Evolutionary conservation across 2,329 filamentous ascomycete species (phyloP).

Genomic region (Parafenestella ontariensis): DNA sequence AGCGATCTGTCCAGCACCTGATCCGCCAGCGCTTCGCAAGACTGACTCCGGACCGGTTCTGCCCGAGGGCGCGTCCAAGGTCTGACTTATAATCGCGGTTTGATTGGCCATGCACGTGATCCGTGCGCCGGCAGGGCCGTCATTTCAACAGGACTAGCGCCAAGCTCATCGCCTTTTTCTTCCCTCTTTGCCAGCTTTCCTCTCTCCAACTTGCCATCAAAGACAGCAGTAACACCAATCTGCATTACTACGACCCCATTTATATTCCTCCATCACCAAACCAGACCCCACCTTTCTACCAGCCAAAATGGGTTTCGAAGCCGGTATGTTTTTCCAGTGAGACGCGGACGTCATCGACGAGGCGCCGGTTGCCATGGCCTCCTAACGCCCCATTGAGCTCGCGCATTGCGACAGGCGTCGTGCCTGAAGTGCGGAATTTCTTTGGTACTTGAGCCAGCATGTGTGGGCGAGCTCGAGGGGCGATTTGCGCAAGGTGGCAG

Average conservation of each 20-base stretch:
- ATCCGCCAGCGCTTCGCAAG: slow-evolving; percentile 11
- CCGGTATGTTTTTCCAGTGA: slow-evolving; percentile 42
- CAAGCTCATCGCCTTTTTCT: slow-evolving; percentile 28
- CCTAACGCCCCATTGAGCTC: slow-evolving; percentile 32
- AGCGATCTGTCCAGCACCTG: not conserved
- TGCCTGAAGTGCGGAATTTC: slow-evolving; percentile 9
- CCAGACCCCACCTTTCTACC: slow-evolving; percentile 21
- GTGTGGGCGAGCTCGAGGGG: slow-evolving; percentile 12
- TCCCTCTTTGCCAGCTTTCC: slow-evolving; percentile 31
- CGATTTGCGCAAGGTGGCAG: slow-evolving; percentile 21
- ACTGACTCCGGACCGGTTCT: slow-evolving; percentile 22
- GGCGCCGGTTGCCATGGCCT: slow-evolving; percentile 25
- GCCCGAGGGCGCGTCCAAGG: slow-evolving; percentile 17
- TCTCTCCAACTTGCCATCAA: slow-evolving; percentile 24
- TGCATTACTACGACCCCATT: slow-evolving; percentile 23
- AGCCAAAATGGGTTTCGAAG: slow-evolving; percentile 51
- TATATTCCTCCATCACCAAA: slow-evolving; percentile 18
- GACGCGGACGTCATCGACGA: slow-evolving; percentile 40
- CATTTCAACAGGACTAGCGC: slow-evolving; percentile 22
- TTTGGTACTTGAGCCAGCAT: not conserved
- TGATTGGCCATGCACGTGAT: slow-evolving; percentile 20
- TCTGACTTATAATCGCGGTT: slow-evolving; percentile 17
- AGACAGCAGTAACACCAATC: slow-evolving; percentile 11
- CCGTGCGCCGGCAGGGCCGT: slow-evolving; percentile 13
- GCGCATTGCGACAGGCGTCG: slow-evolving; percentile 17